Base-by-base conservation (phyloP, 2,329 filamentous ascomycete genomes). In the Aspergillus sp. region DNA sequence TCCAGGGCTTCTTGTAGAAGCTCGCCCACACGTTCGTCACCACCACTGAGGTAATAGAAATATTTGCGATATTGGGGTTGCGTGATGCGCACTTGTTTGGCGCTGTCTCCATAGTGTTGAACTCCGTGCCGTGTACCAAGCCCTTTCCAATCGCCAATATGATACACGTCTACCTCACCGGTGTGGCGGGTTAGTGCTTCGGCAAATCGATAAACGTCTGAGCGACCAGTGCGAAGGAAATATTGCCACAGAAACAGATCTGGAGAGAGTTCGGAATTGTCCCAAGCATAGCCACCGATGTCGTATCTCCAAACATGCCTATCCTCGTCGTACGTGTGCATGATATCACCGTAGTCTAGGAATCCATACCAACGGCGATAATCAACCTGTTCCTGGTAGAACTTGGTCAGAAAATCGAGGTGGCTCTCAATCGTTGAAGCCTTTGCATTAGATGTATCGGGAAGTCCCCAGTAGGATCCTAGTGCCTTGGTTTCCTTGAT, bases 171-270 rank as follows among this genome's bases (percentile, higher is more conserved):
- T 0, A 85, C 82, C 50, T 86, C 83, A 1, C 79, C 77, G 0
- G 81, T 82, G 50, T 86, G 83, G 1, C 82, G 73, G 0, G 80
- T 79, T 48, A 83, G 67, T 0, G 81, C 79, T 60, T 86, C 82
- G 0, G 82, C 82, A 44, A 85, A 77, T 0, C 79, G 75, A 59
- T 80, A 86, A 0, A 83, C 77, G 48, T 83, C 81, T 3, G 76
- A 74, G 2, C 79, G 73, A 0, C 82, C 82, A 0, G 82, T 85
- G 9, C 79, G 78, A 2, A 86, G 73, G 67, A 85, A 86, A 52
- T 83, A 81, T 3, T 76, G 77, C 83, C 83, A 86, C 59, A 86
- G 78, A 69, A 80, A 86, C 2, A 85, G 65, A 58, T 86, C 82
- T 0, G 83, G 80, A 0, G 82, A 85, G 0, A 86, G 72, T 62